phyloP scores from a whole-genome alignment of 306 rosid species.

The Gynostemma pentaphyllum region DNA sequence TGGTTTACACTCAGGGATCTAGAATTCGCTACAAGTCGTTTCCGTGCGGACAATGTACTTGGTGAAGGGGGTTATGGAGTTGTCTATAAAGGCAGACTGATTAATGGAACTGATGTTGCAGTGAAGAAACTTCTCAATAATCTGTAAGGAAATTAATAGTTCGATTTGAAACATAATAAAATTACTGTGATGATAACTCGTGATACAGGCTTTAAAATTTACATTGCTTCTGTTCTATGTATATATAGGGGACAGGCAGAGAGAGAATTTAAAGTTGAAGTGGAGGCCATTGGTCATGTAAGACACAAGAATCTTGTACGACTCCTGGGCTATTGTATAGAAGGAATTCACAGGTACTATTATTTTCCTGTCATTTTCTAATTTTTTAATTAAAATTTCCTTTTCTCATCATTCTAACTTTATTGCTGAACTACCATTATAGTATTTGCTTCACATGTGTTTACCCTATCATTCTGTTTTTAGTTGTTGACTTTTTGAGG shows the following conservation, averaged over 20 bases:
- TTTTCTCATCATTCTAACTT: background rate
- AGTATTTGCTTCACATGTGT: background rate
- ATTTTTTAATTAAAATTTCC: background rate
- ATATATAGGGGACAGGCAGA: conserved; percentile 96
- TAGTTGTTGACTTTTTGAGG: background rate
- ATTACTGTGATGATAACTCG: background rate
- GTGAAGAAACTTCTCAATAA: conserved; percentile 94
- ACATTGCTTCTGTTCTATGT: conserved; percentile 16
- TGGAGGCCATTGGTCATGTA: conserved; percentile 97
- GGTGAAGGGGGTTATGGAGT: conserved; percentile 99
- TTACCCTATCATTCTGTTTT: background rate
- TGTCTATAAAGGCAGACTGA: conserved; percentile 72
- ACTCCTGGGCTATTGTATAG: conserved; percentile 78
- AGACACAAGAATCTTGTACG: conserved; percentile 95
- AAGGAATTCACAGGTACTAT: conserved; percentile 82
- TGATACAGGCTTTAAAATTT: conserved; percentile 3
- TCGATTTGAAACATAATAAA: conserved; percentile 14
- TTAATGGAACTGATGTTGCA: conserved; percentile 90
- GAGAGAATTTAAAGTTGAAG: conserved; percentile 96
- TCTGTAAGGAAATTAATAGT: conserved; percentile 44
- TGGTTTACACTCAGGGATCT: conserved; percentile 98
- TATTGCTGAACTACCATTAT: background rate
- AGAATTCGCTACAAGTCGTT: conserved; percentile 59
- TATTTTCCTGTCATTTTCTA: background rate
- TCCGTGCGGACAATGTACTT: conserved; percentile 52